These are phyloP conservation scores for Ophiostoma angusticollis DNA, from an alignment of 2,329 filamentous ascomycete genomes.

Conservation along the genomic window DNA sequence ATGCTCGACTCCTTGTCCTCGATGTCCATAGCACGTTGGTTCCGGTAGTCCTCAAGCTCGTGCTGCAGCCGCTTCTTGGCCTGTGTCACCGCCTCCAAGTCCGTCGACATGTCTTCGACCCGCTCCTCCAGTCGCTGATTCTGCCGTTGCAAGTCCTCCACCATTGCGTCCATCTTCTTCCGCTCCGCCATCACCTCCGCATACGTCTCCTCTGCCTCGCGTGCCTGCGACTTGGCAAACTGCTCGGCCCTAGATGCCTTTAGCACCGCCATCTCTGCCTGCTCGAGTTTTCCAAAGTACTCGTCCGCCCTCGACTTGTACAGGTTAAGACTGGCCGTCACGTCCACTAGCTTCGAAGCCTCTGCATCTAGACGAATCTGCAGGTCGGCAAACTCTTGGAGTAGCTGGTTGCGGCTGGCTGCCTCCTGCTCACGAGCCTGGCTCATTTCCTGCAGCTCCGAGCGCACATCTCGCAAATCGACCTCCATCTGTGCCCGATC, in stretches of 20 bases:
- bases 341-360: slow-evolving; percentile 70
- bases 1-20: slow-evolving; percentile 93
- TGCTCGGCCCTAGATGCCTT: slow-evolving; percentile 87
- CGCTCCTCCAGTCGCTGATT: slow-evolving; percentile 84
- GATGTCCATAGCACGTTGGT: slow-evolving; percentile 86
- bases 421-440: slow-evolving; percentile 74
- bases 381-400: slow-evolving; percentile 85
- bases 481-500: slow-evolving; percentile 69
- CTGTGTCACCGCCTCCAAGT: slow-evolving; percentile 73
- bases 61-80: slow-evolving; percentile 91
- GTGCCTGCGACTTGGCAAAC: slow-evolving; percentile 80
- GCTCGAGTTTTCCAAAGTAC: slow-evolving; percentile 93
- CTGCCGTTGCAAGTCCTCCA: slow-evolving; percentile 83
- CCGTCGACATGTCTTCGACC: slow-evolving; percentile 81
- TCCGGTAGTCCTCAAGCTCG: slow-evolving; percentile 94
- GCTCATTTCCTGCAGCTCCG: slow-evolving; percentile 71
- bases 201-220: slow-evolving; percentile 82
- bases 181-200: slow-evolving; percentile 84
- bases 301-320: slow-evolving; percentile 92
- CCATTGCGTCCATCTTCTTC: slow-evolving; percentile 72
- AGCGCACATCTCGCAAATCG: slow-evolving; percentile 70
- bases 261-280: slow-evolving; percentile 88
- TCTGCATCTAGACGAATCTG: slow-evolving; percentile 89
- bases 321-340: slow-evolving; percentile 68
- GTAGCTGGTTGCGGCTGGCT: slow-evolving; percentile 72